Evolutionary conservation across 1,284 basidiomycete species (phyloP).

Genomic region (Irpex lacteus): DNA sequence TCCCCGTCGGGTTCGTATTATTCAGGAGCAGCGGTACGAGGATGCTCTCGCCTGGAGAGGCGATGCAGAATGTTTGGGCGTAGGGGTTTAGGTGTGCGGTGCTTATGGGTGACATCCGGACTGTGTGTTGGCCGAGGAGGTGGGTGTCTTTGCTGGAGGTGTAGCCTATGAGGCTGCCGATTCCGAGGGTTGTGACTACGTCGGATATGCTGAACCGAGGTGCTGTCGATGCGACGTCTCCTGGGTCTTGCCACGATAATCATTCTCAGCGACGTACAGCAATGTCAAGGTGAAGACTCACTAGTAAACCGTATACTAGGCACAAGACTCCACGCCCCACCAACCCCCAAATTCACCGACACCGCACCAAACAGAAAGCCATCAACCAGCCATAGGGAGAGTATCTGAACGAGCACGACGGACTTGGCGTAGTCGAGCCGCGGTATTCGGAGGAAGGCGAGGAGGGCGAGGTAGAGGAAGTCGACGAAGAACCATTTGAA

Average conservation of each 20-base stretch:
- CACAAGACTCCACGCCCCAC: constrained; percentile 19
- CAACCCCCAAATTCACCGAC: constrained; percentile 21
- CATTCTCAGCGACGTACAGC: constrained; percentile 6
- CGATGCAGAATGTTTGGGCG: constrained; percentile 67
- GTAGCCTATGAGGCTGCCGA: constrained; percentile 41
- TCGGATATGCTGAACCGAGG: constrained; percentile 42
- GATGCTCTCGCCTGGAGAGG: constrained; percentile 50
- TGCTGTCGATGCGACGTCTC: constrained; percentile 41
- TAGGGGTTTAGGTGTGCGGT: constrained; percentile 82
- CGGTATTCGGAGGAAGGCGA: constrained; percentile 75
- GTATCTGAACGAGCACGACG: constrained; percentile 57
- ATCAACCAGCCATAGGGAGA: constrained; percentile 58
- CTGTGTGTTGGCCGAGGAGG: constrained; percentile 85
- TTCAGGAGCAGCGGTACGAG: constrained; percentile 85
- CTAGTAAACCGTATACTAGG: constrained; percentile 26
- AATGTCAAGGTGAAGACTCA: constrained; percentile 17
- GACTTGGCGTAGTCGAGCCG: constrained; percentile 68
- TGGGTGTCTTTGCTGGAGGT: constrained; percentile 46
- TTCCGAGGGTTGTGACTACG: constrained; percentile 44
- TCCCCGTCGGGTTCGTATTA: constrained; percentile 77
- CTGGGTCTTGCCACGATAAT: constrained; percentile 25
- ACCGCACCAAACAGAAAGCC: constrained; percentile 73
- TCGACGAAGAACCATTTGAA: constrained; percentile 76
- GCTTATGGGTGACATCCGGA: constrained; percentile 86
- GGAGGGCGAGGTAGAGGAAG: constrained; percentile 53